Evolutionary conservation across 2,329 filamentous ascomycete species (phyloP).

Genomic region (Myrmaecium sp.): DNA sequence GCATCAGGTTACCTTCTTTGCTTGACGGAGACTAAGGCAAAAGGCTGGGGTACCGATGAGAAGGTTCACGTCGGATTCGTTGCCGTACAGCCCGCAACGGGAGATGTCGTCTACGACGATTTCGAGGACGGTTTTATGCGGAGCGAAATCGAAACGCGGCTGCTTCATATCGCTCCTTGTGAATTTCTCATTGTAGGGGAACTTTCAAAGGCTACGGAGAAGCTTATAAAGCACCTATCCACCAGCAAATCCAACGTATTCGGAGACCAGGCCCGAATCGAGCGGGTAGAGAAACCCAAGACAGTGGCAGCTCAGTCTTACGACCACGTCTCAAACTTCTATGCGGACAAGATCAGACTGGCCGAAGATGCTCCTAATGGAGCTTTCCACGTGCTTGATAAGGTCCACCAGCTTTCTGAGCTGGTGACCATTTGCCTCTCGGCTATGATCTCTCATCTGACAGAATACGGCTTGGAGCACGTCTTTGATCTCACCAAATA

Average conservation of each 20-base stretch:
- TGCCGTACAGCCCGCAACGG: slow-evolving; percentile 87
- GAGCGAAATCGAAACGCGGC: slow-evolving; percentile 84
- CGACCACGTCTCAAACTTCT: slow-evolving; percentile 83
- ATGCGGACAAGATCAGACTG: slow-evolving; percentile 72
- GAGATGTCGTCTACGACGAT: slow-evolving; percentile 86
- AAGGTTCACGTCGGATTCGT: slow-evolving; percentile 83
- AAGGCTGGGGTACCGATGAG: slow-evolving; percentile 73
- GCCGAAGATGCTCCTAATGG: slow-evolving; percentile 35
- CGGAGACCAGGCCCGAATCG: slow-evolving; percentile 75
- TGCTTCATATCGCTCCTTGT: slow-evolving; percentile 88
- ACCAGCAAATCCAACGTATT: slow-evolving; percentile 81
- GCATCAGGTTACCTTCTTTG: slow-evolving; percentile 81
- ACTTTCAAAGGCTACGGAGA: slow-evolving; percentile 78
- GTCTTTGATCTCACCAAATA: slow-evolving; percentile 94
- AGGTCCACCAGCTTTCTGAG: slow-evolving; percentile 70
- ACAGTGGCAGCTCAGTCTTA: slow-evolving; percentile 72
- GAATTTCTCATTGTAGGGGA: slow-evolving; percentile 89
- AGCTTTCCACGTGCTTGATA: slow-evolving; percentile 56
- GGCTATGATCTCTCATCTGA: slow-evolving; percentile 86
- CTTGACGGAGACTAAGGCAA: slow-evolving; percentile 69
- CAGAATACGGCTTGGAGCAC: slow-evolving; percentile 84
- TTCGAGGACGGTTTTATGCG: slow-evolving; percentile 98
- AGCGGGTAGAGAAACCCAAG: slow-evolving; percentile 58
- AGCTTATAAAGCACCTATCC: slow-evolving; percentile 77
- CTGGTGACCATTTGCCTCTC: slow-evolving; percentile 82